phyloP scores from a whole-genome alignment of 129 eudicot genomes.

The Solidago caesia region DNA sequence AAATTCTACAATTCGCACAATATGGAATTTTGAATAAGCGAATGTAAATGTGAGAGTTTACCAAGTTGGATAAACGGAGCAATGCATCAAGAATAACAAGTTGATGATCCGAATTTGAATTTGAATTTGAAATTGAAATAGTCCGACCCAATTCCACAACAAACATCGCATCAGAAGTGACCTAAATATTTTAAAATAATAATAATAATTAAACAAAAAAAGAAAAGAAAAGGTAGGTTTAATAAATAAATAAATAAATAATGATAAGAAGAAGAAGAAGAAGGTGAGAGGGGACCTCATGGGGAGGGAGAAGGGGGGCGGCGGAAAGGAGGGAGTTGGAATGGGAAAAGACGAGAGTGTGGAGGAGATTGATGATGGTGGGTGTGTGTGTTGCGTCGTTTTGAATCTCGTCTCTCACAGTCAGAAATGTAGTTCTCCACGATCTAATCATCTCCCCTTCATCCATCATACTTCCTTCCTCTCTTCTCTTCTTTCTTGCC shows the following conservation, averaged over 20 bases:
- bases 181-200: conserved; percentile 34
- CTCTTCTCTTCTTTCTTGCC: no score
- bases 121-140: conserved; percentile 23
- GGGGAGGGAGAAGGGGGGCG: conserved; percentile 54
- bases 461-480: no score
- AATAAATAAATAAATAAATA: background rate
- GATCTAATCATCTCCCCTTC: conserved; percentile 29
- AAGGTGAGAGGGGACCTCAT: conserved; percentile 44
- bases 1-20: no score
- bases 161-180: conserved; percentile 58
- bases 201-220: background rate
- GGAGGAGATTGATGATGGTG: conserved; percentile 42
- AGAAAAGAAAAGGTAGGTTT: background rate
- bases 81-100: conserved; percentile 35
- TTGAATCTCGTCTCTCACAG: conserved; percentile 70
- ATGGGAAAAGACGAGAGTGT: conserved; percentile 53
- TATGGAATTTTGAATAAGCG: no score
- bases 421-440: conserved; percentile 81
- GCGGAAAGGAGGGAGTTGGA: conserved; percentile 57
- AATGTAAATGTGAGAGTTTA: conserved; percentile 11
- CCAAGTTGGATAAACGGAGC: conserved; percentile 49
- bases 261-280: background rate
- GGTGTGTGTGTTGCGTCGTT: conserved; percentile 39
- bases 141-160: conserved; percentile 55
- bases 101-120: conserved; percentile 31